Conservation (phyloP, 2,329 filamentous ascomycete genomes). For the Fusarium keratoplasticum region DNA sequence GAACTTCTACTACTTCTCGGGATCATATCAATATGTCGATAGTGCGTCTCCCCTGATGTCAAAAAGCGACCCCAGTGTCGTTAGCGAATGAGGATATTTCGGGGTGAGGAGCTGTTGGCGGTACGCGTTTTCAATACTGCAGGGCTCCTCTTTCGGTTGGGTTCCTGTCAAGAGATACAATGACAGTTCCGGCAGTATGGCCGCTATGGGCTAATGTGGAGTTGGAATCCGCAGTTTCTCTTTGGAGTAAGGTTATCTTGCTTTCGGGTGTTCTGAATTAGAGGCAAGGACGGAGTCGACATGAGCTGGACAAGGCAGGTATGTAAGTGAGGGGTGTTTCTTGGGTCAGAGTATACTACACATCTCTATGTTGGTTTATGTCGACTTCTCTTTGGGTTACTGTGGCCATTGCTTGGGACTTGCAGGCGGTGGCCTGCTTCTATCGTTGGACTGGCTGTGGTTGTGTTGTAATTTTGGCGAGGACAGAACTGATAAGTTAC, state of each 20-base stretch:
- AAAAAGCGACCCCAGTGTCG: neutral
- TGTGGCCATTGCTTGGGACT: neutral
- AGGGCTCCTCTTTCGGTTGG: neutral
- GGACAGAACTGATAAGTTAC: neutral
- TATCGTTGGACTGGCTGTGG: neutral
- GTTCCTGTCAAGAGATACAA: neutral
- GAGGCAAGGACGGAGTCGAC: neutral
- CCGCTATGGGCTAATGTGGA: neutral
- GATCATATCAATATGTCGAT: neutral
- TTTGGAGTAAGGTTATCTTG: neutral
- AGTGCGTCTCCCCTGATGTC: too few species aligned
- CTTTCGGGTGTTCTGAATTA: neutral
- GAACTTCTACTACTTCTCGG: neutral
- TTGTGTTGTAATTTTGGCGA: neutral
- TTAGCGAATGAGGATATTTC: neutral
- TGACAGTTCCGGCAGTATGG: neutral
- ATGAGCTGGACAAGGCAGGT: neutral
- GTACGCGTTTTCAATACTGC: neutral
- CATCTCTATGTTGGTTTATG: neutral
- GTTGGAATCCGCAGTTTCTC: neutral
- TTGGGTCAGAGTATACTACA: neutral
- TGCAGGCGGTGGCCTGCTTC: neutral
- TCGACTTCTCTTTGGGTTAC: neutral
- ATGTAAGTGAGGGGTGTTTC: neutral
- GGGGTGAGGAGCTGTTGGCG: too few species aligned